Evolutionary conservation across 352 stramenopile species (phyloP).

Genomic region (Phytopythium chamaehyphon): DNA sequence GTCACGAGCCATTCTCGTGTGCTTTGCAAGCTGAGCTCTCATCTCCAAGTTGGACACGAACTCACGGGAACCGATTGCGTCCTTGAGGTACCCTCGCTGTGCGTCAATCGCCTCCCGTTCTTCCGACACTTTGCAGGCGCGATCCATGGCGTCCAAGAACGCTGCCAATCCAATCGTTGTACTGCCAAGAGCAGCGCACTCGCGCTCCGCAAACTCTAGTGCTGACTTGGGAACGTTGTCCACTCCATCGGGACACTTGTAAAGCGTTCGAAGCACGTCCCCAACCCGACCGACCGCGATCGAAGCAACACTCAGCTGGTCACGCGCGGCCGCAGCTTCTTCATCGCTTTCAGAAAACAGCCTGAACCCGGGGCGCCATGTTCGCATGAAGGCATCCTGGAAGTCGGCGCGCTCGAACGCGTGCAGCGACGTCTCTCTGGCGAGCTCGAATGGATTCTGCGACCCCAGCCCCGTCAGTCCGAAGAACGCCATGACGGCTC

Average conservation of each 20-base stretch:
- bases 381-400: constrained; percentile 59
- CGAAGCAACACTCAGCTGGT: constrained; percentile 18
- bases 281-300: constrained; percentile 38
- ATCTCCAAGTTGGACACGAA: constrained; percentile 60
- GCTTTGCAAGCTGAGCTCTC: constrained; percentile 44
- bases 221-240: constrained; percentile 43
- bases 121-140: constrained; percentile 24
- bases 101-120: constrained; percentile 18
- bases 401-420: constrained; percentile 52
- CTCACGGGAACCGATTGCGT: constrained; percentile 29
- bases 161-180: constrained; percentile 3
- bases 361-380: constrained; percentile 38
- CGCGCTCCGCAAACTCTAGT: constrained; percentile 17
- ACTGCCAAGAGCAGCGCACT: constrained; percentile 8
- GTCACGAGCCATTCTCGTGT: constrained; percentile 48
- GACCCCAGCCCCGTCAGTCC: constrained; percentile 54
- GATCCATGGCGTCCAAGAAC: constrained; percentile 35
- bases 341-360: constrained; percentile 57
- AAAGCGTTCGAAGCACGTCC: constrained; percentile 38
- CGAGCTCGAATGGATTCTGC: constrained; percentile 49
- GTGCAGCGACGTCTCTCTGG: constrained; percentile 51
- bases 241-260: constrained; percentile 52
- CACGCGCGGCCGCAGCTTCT: constrained; percentile 28
- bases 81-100: constrained; percentile 37
- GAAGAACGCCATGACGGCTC: constrained; percentile 54